Base-by-base conservation (phyloP, 306 rosid species). In the Vigna radiata region DNA sequence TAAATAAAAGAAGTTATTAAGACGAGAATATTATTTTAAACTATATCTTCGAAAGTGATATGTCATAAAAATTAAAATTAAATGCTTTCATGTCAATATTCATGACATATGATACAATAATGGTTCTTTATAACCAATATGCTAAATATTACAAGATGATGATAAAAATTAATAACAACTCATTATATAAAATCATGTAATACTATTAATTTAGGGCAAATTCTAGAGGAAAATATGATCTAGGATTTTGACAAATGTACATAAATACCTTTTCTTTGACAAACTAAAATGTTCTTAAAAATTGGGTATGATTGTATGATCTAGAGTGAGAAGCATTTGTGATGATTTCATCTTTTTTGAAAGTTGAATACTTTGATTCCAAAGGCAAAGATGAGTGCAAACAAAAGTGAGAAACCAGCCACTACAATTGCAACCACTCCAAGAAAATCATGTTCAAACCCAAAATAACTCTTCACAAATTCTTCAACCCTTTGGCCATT, bases 401-500 rank as follows among this genome's bases (percentile, higher is more conserved):
- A 94, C 31, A 91, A 71, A 36, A 90, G 72, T 6, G 97, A 50
- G 83, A 91, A 76, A 73, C 94, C 89, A 58, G 83, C 89, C 54
- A 87, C 85, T 23, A 89, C 92, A 58, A 69, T 18, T 15, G 96
- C 96, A 21, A 88, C 98, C 36, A 83, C 60, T 29, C 85, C 86
- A 19, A 91, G 59, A 44, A 86, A 87, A 1, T 91, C 94, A 25
- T 87, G 77, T 63, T 72, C 81, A 81, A 82, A 91, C 23, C 96
- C 97, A 10, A 91, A 91, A 81, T 94, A 88, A 60, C 71, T 81
- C 10, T n/a, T 79, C 48, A 91, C 77, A 55, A 90, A 91, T 31
- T 91, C 92, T 49, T 86, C 84, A n/a, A 94, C 80, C 1, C 83
- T 81, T 82, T 91, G 89, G 1, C 96, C 98, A 19, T 87, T 80